phyloP scores from a whole-genome alignment of 768 basidiomycete species.

The Serendipita vermifera region DNA sequence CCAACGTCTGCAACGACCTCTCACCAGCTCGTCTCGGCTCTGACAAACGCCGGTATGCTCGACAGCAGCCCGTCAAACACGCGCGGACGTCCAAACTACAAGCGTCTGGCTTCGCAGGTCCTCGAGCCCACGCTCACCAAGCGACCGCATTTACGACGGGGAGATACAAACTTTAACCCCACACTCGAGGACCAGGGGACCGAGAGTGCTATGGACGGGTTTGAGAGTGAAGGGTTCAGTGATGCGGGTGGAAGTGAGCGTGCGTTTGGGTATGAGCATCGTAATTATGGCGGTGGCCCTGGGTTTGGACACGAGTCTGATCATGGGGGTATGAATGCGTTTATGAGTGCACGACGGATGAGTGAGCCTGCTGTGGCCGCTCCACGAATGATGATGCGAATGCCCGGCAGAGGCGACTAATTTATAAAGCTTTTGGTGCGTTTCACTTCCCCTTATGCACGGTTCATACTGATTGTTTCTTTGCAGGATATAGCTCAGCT shows the following conservation, averaged over 20 bases:
- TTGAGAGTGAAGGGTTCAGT: neutral
- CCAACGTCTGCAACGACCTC: no score
- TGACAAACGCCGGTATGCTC: slow-evolving; percentile 22
- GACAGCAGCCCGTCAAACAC: slow-evolving; percentile 17
- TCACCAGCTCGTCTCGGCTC: slow-evolving; percentile 17
- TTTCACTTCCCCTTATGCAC: no score
- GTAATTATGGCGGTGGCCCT: neutral
- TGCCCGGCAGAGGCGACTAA: no score
- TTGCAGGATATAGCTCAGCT: no score
- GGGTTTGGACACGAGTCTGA: neutral
- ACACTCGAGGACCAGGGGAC: neutral
- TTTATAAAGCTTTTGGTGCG: no score
- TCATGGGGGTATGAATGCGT: neutral
- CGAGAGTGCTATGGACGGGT: neutral
- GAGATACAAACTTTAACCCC: neutral
- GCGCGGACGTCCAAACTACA: slow-evolving; percentile 45
- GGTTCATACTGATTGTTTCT: no score
- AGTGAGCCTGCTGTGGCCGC: neutral
- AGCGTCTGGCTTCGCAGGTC: slow-evolving; percentile 60
- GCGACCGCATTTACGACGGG: slow-evolving; percentile 18
- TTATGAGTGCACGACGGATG: neutral
- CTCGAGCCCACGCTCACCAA: slow-evolving; percentile 50
- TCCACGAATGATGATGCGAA: neutral
- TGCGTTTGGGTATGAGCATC: neutral
- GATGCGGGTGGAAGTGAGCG: neutral